These are phyloP conservation scores for Suhomyces panamericanus DNA, from an alignment of 1,139 yeast genomes.

Conservation along the genomic window DNA sequence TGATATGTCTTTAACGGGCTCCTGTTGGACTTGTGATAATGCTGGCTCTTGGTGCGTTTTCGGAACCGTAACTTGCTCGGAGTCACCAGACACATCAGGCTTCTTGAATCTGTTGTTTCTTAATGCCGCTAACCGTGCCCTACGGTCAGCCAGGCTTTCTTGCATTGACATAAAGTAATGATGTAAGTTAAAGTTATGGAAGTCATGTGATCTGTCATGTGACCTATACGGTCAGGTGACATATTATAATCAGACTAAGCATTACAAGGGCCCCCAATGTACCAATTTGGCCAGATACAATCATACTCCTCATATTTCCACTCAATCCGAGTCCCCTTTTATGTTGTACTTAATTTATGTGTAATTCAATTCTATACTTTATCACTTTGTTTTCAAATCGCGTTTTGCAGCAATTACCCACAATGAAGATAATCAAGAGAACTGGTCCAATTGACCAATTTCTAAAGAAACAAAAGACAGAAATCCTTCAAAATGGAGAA, in stretches of 20 bases:
- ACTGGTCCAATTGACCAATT: not conserved
- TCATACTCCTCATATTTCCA: too few species aligned
- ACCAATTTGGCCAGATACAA: too few species aligned
- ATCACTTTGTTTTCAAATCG: not conserved
- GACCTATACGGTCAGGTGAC: not conserved
- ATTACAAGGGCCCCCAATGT: too few species aligned
- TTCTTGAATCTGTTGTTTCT: constrained; percentile 19
- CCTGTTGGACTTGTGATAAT: not conserved
- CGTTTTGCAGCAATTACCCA: not conserved
- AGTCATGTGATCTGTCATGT: not conserved
- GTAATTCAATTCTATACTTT: too few species aligned
- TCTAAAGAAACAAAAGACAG: not conserved
- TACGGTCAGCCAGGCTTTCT: constrained; percentile 19
- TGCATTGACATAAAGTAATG: not conserved
- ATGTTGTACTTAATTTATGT: too few species aligned
- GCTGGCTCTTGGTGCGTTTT: not conserved
- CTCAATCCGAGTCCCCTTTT: too few species aligned
- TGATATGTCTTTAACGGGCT: not conserved
- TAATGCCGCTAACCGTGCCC: constrained; percentile 26
- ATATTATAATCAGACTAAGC: too few species aligned
- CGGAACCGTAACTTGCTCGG: constrained; percentile 1
- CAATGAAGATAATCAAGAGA: not conserved
- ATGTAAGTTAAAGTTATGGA: not conserved
- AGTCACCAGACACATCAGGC: not conserved
- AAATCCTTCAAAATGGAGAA: not conserved